phyloP scores from a whole-genome alignment of 73 alveolate genomes.

The Paramecium octaurelia region DNA sequence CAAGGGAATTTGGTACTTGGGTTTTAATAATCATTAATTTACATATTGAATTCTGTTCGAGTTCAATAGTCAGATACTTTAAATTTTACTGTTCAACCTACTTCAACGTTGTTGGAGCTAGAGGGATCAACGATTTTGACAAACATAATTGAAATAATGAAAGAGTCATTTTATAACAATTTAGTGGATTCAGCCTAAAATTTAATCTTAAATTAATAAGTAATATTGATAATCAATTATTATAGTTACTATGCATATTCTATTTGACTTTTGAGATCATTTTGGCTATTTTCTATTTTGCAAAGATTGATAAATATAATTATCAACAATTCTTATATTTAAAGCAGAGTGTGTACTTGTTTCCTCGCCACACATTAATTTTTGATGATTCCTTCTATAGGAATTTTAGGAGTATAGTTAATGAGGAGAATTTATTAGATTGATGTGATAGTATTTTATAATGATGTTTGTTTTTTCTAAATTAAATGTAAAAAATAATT shows the following conservation, averaged over 20 bases:
- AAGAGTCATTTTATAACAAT: background rate
- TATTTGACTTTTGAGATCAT: background rate
- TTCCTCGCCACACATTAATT: background rate
- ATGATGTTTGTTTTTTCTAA: background rate
- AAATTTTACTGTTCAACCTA: background rate
- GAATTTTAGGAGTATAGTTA: background rate
- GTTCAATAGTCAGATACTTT: background rate
- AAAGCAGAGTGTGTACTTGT: background rate
- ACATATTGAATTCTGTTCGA: background rate
- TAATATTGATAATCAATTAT: background rate
- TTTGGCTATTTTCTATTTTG: background rate
- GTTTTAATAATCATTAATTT: background rate
- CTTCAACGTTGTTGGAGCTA: background rate
- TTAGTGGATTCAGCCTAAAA: background rate
- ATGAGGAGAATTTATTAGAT: background rate
- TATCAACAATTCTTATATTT: background rate
- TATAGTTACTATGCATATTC: background rate
- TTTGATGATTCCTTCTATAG: constrained; percentile 26
- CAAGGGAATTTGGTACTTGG: background rate
- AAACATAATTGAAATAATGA: background rate
- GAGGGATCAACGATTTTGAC: constrained; percentile 20
- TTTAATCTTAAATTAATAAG: background rate
- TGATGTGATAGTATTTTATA: background rate
- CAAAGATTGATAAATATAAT: background rate
- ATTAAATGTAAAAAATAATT: background rate